These are phyloP conservation scores for Neonectria neomacrospora DNA, from an alignment of 2,329 filamentous ascomycete species.

Conservation along the genomic window DNA sequence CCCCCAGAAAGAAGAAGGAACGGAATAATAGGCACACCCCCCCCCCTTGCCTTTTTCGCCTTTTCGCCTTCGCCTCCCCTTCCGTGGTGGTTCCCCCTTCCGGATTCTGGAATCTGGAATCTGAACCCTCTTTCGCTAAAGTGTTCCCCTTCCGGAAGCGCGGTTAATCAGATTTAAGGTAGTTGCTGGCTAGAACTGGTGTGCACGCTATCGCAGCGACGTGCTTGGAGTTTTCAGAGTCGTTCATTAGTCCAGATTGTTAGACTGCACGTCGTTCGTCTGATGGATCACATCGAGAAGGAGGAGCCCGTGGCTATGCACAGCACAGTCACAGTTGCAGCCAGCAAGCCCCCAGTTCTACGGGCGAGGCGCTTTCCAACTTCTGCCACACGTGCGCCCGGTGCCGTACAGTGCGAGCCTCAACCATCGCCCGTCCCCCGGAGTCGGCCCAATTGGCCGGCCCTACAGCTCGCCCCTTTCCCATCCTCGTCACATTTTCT, in stretches of 20 bases:
- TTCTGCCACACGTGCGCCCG: constrained; percentile 20
- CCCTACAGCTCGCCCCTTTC: constrained; percentile 27
- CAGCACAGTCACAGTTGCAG: constrained; percentile 1
- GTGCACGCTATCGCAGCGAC: not conserved
- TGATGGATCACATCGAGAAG: not conserved
- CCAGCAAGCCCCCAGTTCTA: constrained; percentile 23
- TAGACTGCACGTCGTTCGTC: not conserved
- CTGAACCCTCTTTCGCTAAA: constrained; percentile 28
- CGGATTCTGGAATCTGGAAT: constrained; percentile 1
- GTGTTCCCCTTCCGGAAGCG: constrained; percentile 23
- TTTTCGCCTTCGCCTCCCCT: not conserved
- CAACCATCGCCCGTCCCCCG: constrained; percentile 25
- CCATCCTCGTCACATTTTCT: constrained; percentile 17
- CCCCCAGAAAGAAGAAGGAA: constrained; percentile 15
- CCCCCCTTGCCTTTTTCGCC: not conserved
- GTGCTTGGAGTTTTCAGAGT: not conserved
- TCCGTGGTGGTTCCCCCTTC: not conserved
- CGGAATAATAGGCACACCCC: not conserved
- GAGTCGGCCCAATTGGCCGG: constrained; percentile 45
- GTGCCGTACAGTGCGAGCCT: constrained; percentile 35
- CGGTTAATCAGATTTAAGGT: constrained; percentile 7
- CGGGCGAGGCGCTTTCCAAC: constrained; percentile 15
- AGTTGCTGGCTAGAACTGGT: not conserved
- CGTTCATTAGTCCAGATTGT: not conserved
- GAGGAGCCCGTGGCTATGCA: not conserved